These are phyloP conservation scores for Carex scoparia DNA, from an alignment of 176 grass and related monocot genomes.

Conservation along the genomic window DNA sequence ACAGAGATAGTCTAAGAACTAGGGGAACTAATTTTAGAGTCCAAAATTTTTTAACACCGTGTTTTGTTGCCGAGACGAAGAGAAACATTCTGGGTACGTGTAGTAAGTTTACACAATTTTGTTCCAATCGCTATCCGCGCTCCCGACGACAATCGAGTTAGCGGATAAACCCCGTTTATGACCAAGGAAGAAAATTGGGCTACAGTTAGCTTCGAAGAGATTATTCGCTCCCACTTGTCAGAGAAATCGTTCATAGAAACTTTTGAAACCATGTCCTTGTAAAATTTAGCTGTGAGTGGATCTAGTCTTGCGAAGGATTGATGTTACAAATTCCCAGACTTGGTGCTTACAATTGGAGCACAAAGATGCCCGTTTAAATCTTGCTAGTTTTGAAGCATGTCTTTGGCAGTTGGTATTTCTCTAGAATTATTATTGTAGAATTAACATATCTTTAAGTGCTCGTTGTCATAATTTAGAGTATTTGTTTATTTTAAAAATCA, in stretches of 20 bases:
- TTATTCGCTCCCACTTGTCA: not conserved
- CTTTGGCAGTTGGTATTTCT: not conserved
- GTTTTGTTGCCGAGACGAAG: not conserved
- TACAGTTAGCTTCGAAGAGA: not conserved
- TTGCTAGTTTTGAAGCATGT: not conserved
- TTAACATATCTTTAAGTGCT: not conserved
- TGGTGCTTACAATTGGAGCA: not conserved
- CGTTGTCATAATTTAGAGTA: not conserved
- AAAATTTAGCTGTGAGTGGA: not conserved
- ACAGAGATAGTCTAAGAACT: too few species aligned
- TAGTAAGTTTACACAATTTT: not conserved
- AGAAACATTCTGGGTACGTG: not conserved
- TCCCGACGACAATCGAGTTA: not conserved
- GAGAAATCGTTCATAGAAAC: not conserved
- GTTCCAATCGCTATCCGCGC: not conserved
- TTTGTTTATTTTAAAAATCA: not conserved
- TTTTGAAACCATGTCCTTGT: not conserved
- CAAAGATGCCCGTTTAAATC: not conserved
- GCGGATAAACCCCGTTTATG: not conserved
- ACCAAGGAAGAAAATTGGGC: not conserved
- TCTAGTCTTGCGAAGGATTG: not conserved
- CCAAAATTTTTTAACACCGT: not conserved
- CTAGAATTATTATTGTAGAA: not conserved
- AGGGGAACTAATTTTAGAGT: too few species aligned
- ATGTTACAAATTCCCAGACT: not conserved